Conservation (phyloP, 192 early-diverging fungal genomes). For the Glomus cerebriforme region DNA sequence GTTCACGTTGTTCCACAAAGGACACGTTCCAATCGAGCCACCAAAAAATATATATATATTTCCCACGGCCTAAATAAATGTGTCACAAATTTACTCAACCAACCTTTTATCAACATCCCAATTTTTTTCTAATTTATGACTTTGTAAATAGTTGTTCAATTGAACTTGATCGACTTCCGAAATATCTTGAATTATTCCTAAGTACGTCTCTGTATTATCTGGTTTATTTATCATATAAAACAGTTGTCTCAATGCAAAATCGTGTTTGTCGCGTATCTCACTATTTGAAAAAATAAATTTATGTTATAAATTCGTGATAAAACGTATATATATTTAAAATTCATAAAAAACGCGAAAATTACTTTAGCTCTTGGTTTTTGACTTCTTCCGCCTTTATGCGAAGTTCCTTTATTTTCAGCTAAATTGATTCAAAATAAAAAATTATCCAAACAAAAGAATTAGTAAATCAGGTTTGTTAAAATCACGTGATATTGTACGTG, state of each 20-base stretch:
- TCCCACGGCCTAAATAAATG: neutral
- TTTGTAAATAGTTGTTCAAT: slow-evolving; percentile 4
- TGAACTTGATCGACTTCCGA: neutral
- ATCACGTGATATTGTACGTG: neutral
- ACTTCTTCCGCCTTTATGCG: neutral
- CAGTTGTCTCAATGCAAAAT: neutral
- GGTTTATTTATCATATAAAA: slow-evolving; percentile 21
- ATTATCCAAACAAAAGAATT: neutral
- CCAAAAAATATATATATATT: neutral
- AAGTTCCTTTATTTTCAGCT: neutral
- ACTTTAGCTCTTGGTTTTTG: neutral
- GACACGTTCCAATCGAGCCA: neutral
- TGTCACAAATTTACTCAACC: neutral
- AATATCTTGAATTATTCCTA: neutral
- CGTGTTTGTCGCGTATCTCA: neutral
- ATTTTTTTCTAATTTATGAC: slow-evolving; percentile 8
- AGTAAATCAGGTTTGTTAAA: neutral
- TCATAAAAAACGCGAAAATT: neutral
- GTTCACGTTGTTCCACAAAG: neutral
- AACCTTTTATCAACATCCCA: neutral
- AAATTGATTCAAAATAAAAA: neutral
- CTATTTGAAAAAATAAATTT: slow-evolving; percentile 2
- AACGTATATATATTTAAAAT: neutral
- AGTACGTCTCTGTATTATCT: neutral
- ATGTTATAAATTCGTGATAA: neutral